Evolutionary conservation across 2,329 filamentous ascomycete species (phyloP).

Genomic region (Lachnellula occidentalis): DNA sequence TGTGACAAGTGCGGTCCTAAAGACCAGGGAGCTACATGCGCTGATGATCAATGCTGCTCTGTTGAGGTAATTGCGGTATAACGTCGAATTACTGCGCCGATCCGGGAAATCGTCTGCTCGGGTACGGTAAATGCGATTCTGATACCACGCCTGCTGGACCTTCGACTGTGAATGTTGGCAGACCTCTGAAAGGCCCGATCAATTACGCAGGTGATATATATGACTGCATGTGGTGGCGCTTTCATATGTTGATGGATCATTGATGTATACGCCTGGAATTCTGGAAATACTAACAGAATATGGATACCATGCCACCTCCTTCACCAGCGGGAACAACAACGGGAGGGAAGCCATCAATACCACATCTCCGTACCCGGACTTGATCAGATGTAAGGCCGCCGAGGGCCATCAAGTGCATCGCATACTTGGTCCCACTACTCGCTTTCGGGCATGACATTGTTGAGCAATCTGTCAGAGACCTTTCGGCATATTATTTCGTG

Average conservation of each 20-base stretch:
- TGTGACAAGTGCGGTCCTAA: conserved; percentile 10
- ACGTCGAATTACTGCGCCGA: conserved; percentile 16
- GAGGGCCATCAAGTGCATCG: conserved; percentile 52
- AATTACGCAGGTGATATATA: conserved; percentile 54
- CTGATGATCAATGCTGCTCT: conserved; percentile 14
- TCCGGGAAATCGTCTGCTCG: conserved; percentile 14
- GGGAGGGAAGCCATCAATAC: conserved; percentile 29
- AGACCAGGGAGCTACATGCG: conserved; percentile 8
- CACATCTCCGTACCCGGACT: conserved; percentile 39
- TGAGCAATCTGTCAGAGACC: conserved; percentile 26
- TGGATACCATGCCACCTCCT: conserved; percentile 62
- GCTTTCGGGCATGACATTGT: conserved; percentile 37
- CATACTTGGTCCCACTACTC: conserved; percentile 50
- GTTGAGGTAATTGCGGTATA: conserved; percentile 12
- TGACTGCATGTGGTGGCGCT: conserved; percentile 54
- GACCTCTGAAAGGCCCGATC: conserved; percentile 48
- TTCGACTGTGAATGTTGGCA: conserved; percentile 43
- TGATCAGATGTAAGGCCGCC: conserved; percentile 35
- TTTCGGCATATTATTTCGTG: conserved; percentile 28
- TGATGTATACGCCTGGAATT: conserved; percentile 52
- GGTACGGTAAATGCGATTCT: conserved; percentile 45
- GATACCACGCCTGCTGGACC: conserved; percentile 48
- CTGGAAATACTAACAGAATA: conserved; percentile 54
- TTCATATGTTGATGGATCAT: conserved; percentile 62
- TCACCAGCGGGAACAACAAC: conserved; percentile 54